Evolutionary conservation across 177 flowering plant species (phyloP).

Genomic region (Vitis hybrid): DNA sequence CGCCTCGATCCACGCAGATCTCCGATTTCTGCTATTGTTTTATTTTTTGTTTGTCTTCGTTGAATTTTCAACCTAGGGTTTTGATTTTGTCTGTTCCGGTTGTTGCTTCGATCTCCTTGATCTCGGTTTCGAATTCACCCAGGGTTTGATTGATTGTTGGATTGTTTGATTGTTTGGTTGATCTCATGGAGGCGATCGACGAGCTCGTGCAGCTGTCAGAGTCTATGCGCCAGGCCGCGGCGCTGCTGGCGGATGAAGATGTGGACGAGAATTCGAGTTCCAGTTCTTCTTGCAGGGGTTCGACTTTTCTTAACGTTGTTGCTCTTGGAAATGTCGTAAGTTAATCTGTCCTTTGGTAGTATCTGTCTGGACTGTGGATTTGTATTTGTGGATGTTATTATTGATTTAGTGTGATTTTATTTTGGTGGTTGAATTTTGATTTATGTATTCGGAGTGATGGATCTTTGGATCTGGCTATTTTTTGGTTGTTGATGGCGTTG

Average conservation of each 20-base stretch:
- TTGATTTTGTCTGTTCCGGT: too few relatives aligned
- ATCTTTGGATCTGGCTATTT: too few relatives aligned
- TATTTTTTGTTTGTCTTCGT: too few relatives aligned
- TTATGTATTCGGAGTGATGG: too few relatives aligned
- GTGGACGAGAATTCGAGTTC: conserved; percentile 58
- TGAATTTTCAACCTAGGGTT: too few relatives aligned
- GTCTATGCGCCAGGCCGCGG: conserved; percentile 78
- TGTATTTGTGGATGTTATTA: not conserved
- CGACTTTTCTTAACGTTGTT: conserved; percentile 87
- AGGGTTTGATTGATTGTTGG: conserved; percentile 7
- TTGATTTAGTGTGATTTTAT: not conserved
- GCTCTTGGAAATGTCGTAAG: conserved; percentile 93
- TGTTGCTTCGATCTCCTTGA: conserved; percentile 4
- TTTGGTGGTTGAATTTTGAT: not conserved
- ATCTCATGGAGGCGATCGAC: conserved; percentile 85
- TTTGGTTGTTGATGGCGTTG: too few relatives aligned
- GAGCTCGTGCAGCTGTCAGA: conserved; percentile 81
- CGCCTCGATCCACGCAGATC: conserved; percentile 2
- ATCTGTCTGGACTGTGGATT: not conserved
- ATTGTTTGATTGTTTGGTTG: not conserved
- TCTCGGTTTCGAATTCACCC: not conserved
- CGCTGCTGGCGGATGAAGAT: conserved; percentile 90
- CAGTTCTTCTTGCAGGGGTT: conserved; percentile 46
- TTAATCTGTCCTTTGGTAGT: conserved; percentile 2
- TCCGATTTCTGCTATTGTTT: too few relatives aligned